A percentile compares a stretch with the other conserved stretches of the same genome.
These are phyloP conservation scores for Thoreauomyces humboldtii DNA, from an alignment of 192 early-diverging fungal species.

Conservation along the genomic window DNA sequence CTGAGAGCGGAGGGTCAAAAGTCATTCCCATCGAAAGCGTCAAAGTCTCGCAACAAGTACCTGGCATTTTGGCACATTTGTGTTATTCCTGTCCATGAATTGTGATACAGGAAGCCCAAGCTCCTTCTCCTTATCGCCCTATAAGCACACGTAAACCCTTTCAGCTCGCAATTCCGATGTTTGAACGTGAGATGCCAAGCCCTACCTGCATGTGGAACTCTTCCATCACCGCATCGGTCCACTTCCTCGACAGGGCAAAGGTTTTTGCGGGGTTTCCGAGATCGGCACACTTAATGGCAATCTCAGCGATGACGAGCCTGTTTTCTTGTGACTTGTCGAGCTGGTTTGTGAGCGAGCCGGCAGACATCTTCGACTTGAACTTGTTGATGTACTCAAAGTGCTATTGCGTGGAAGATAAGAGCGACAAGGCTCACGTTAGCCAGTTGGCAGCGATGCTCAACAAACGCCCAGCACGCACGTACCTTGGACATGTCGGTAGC, in stretches of 20 bases:
- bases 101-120: slow-evolving; percentile 47
- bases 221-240: slow-evolving; percentile 57
- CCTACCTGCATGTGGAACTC: slow-evolving; percentile 59
- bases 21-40: not conserved
- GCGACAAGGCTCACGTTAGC: not conserved
- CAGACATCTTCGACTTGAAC: slow-evolving; percentile 55
- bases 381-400: slow-evolving; percentile 62
- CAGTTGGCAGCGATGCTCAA: not conserved
- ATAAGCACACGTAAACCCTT: too few species aligned
- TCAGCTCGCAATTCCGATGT: slow-evolving; percentile 30
- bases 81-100: slow-evolving; percentile 57
- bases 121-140: slow-evolving; percentile 52
- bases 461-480: not conserved
- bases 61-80: slow-evolving; percentile 54
- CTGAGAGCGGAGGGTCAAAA: slow-evolving; percentile 4
- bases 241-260: slow-evolving; percentile 42
- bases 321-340: slow-evolving; percentile 23
- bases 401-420: slow-evolving; percentile 5
- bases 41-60: slow-evolving; percentile 1
- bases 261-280: slow-evolving; percentile 55
- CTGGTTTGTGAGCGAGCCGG: not conserved
- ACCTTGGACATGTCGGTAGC: slow-evolving; percentile 58
- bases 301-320: slow-evolving; percentile 46
- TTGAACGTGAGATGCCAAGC: too few species aligned
- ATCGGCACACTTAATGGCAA: slow-evolving; percentile 62